These are phyloP conservation scores for Parasitella parasitica DNA, from an alignment of 371 early-diverging fungal species.

Conservation along the genomic window DNA sequence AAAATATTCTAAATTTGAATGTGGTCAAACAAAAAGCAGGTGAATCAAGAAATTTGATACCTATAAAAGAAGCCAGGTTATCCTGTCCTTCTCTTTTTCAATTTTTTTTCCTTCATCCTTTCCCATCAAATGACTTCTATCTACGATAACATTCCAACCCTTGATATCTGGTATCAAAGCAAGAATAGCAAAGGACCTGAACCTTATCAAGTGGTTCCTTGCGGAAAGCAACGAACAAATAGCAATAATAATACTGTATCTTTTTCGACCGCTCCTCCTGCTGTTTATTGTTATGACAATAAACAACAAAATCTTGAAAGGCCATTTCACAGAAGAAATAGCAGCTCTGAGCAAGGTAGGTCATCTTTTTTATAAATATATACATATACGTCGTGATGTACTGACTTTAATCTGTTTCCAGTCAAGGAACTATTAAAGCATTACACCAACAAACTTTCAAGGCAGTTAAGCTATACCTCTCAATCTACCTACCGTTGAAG, in stretches of 20 bases:
- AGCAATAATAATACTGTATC: constrained; percentile 16
- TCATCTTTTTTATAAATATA: no score
- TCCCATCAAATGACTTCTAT: constrained; percentile 13
- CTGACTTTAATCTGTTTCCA: not conserved
- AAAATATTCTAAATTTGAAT: not conserved
- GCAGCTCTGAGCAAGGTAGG: constrained; percentile 21
- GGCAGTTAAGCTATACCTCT: constrained; percentile 9
- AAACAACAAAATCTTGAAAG: not conserved
- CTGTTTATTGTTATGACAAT: constrained; percentile 22
- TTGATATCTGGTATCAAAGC: constrained; percentile 37
- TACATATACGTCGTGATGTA: no score
- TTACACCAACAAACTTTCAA: constrained; percentile 20
- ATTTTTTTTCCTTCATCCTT: not conserved
- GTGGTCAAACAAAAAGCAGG: not conserved
- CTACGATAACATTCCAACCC: constrained; percentile 33
- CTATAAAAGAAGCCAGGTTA: not conserved
- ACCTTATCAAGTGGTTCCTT: constrained; percentile 4
- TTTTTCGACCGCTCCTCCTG: constrained; percentile 36
- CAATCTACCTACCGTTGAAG: constrained; percentile 1
- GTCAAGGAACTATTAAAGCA: constrained; percentile 22
- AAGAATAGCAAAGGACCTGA: not conserved
- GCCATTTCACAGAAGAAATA: constrained; percentile 13
- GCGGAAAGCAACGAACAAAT: constrained; percentile 4
- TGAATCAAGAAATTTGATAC: not conserved
- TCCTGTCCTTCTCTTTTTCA: not conserved